Conservation (phyloP, 2,329 filamentous ascomycete species). For the Aspergillus pseudotamarii region DNA sequence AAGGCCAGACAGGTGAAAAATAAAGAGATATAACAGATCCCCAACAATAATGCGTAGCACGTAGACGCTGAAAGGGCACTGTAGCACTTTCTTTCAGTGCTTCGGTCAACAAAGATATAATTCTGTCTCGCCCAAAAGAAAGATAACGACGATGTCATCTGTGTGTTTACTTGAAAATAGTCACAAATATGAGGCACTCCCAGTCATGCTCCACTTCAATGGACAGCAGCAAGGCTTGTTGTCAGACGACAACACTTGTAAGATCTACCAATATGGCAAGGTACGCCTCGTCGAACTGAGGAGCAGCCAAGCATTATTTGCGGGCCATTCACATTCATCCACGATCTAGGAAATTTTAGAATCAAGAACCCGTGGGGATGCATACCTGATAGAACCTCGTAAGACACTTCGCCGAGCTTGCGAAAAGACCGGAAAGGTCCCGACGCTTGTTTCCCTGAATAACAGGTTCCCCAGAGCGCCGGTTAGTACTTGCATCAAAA, state of each 20-base stretch:
- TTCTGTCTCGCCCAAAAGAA: neutral
- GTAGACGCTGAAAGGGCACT: neutral
- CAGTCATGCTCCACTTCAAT: neutral
- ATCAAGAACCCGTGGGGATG: neutral
- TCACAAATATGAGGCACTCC: neutral
- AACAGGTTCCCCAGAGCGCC: neutral
- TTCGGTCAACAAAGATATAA: neutral
- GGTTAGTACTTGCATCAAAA: neutral
- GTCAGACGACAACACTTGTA: neutral
- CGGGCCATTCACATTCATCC: neutral
- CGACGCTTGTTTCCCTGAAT: neutral
- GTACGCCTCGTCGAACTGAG: neutral
- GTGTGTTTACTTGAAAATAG: conserved; percentile 1
- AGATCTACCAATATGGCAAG: conserved; percentile 14
- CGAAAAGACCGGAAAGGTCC: neutral
- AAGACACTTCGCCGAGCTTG: neutral
- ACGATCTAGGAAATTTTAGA: neutral
- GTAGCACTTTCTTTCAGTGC: neutral
- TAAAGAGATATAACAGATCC: neutral
- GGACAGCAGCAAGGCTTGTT: neutral
- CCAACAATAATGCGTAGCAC: neutral
- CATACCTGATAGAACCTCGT: neutral
- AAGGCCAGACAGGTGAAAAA: neutral
- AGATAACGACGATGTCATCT: neutral
- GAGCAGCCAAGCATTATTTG: neutral